These are phyloP conservation scores for Thamnidium elegans DNA, from an alignment of 192 early-diverging fungal genomes.

Conservation along the genomic window DNA sequence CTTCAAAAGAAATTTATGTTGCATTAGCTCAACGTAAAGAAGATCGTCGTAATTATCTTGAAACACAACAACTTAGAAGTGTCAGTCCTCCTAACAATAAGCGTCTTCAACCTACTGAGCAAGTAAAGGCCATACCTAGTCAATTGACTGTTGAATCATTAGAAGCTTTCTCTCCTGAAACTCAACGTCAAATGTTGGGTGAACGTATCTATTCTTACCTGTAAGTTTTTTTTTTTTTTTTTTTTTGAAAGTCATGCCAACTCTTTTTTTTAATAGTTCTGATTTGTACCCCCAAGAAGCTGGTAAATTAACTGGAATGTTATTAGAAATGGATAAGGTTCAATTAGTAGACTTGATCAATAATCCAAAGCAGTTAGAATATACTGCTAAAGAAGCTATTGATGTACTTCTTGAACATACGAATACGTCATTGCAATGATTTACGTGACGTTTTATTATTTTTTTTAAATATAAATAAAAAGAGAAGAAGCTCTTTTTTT, in stretches of 20 bases:
- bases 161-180: background rate
- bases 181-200: conserved; percentile 13
- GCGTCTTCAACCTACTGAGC: background rate
- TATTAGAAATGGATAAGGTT: conserved; percentile 85
- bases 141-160: background rate
- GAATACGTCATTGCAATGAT: no score
- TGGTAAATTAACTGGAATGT: conserved; percentile 91
- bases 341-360: conserved; percentile 76
- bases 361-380: conserved; percentile 55
- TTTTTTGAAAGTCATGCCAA: no score
- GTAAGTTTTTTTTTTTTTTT: background rate
- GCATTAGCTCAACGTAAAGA: conserved; percentile 89
- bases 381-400: conserved; percentile 76
- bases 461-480: no score
- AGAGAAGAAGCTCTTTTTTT: background rate
- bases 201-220: conserved; percentile 17
- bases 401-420: conserved; percentile 46
- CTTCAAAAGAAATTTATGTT: conserved; percentile 84
- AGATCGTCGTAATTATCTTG: conserved; percentile 78
- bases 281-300: conserved; percentile 49
- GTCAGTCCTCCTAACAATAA: background rate
- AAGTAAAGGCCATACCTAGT: background rate
- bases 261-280: background rate
- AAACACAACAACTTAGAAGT: conserved; percentile 51
- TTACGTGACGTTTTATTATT: no score